Conservation (phyloP, 129 eudicot genomes). For the Tagetes patula region DNA sequence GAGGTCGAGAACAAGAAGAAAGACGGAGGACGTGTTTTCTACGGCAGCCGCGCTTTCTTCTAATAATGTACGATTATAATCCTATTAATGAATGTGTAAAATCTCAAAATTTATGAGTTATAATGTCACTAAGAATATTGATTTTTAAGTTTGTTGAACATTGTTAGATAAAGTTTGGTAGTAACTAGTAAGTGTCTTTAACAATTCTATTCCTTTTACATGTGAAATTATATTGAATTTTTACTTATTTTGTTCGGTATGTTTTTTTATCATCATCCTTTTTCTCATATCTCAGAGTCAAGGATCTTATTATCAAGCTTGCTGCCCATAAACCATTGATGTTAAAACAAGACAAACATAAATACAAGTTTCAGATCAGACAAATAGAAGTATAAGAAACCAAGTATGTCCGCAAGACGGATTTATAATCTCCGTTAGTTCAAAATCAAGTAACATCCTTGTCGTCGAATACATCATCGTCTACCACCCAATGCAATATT, state of each 20-base stretch:
- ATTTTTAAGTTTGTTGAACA: constrained; percentile 20
- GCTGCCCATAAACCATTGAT: no score
- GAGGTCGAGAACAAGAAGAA: constrained; percentile 53
- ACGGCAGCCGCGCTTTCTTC: constrained; percentile 90
- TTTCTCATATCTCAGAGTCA: neutral
- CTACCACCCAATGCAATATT: no score
- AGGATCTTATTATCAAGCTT: no score
- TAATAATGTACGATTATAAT: constrained; percentile 17
- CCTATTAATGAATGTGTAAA: neutral
- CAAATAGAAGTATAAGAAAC: no score
- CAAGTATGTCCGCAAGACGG: no score
- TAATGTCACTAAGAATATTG: neutral
- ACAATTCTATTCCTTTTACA: neutral
- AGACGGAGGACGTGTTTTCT: constrained; percentile 68
- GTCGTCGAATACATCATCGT: no score
- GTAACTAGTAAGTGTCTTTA: neutral
- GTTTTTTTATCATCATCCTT: neutral
- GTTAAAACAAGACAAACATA: no score
- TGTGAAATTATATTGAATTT: neutral
- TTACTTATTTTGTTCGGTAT: constrained; percentile 15
- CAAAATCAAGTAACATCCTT: no score
- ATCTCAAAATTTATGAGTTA: constrained; percentile 21
- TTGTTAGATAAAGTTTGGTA: constrained; percentile 15
- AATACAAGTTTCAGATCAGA: no score
- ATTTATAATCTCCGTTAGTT: no score